Evolutionary conservation across 352 stramenopile species (phyloP), one percentile per base, ranked within the genome.

Genomic region (Elongisporangium anandrum): DNA sequence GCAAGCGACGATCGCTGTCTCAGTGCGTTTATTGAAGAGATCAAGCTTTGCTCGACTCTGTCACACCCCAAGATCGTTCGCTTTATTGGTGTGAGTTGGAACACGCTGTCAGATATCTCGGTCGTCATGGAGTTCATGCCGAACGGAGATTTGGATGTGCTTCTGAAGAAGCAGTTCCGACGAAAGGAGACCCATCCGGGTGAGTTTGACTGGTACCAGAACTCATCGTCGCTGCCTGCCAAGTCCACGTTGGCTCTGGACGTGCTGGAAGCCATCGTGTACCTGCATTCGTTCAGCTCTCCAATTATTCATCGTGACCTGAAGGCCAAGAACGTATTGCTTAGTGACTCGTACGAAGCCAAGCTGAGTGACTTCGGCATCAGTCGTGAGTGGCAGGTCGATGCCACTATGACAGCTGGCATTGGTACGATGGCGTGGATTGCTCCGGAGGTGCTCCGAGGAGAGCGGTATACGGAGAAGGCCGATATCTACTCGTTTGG

Each of bases 371-470:
- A 95, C 60, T 95, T 95, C 66, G 86, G 86, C n/a, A 71, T 90
- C 57, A 90, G 79, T 63, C 78, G 78, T 16, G 81, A 92, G 65
- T 87, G 79, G 81, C 71, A 77, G 29, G 78, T 91, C 47, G 81
- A 94, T 41, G 77, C 72, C 0, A 93, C 85, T 0, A 92, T 92
- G 83, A 92, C 85, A 6, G 83, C 79, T 7, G 83, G 80, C 8
- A 91, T 92, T 38, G 85, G 83, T n/a, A 93, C 83, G 47, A 88
- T 94, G 73, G 85, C 85, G 39, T 94, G 82, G 82, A 92, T 94
- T 63, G 81, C 85, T 2, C 85, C 85, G 0, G 82, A 94, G 60
- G 78, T 94, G 50, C 60, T 94, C 52, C 75, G 83, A 0, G 81
- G 85, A 12, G 85, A 92, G 58, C 77, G 82, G n/a, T 94, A 92